Evolutionary conservation across 148 eudicot species (phyloP).

Genomic region (Salicornia ramosissima): DNA sequence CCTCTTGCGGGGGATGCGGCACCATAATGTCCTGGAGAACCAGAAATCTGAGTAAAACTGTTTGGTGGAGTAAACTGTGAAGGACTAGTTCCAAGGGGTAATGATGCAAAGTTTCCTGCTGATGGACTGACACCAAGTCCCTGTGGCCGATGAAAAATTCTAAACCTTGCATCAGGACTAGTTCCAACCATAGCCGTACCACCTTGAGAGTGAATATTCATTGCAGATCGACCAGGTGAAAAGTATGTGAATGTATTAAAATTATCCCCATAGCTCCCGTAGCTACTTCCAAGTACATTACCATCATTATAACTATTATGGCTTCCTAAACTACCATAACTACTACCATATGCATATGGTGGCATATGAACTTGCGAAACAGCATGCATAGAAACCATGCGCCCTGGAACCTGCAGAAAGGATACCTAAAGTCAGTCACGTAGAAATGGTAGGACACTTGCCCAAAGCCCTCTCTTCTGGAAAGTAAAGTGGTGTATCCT

Average conservation of each 20-base stretch:
- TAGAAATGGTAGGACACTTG: neutral
- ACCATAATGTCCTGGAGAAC: constrained; percentile 85
- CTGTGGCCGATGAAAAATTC: constrained; percentile 50
- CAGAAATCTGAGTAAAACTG: constrained; percentile 49
- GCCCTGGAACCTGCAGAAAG: constrained; percentile 58
- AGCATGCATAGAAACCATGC: constrained; percentile 40
- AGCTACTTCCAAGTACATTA: constrained; percentile 71
- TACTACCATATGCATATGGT: constrained; percentile 67
- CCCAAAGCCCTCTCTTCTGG: neutral
- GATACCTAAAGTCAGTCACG: constrained; percentile 13
- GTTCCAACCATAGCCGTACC: constrained; percentile 62
- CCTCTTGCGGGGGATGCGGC: constrained; percentile 80
- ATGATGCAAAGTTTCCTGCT: constrained; percentile 64
- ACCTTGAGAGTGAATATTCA: constrained; percentile 58
- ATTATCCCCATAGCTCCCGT: constrained; percentile 91
- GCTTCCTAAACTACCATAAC: constrained; percentile 96
- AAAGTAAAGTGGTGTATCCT: neutral
- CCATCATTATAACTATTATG: constrained; percentile 89
- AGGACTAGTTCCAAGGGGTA: constrained; percentile 96
- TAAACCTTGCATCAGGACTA: constrained; percentile 80
- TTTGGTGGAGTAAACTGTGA: constrained; percentile 95
- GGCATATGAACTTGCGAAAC: constrained; percentile 60
- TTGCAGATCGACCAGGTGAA: constrained; percentile 86
- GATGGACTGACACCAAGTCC: constrained; percentile 85
- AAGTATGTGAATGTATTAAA: constrained; percentile 59